Conservation (phyloP, 495 filamentous ascomycete species). For the Tuber indicum region DNA sequence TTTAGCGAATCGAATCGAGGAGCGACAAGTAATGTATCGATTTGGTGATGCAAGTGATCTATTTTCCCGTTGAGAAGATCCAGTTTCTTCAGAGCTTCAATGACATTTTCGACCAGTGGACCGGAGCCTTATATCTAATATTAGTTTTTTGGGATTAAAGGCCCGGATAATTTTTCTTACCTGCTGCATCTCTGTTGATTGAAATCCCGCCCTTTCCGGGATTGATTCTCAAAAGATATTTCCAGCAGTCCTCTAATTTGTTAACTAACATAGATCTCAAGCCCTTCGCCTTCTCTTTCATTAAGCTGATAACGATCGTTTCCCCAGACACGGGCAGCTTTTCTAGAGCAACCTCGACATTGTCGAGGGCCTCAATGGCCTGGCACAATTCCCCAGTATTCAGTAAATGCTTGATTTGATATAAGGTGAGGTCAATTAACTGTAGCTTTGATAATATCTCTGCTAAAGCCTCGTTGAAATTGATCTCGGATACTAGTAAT, state of each 20-base stretch:
- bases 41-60: slow-evolving; percentile 48
- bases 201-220: slow-evolving; percentile 37
- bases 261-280: slow-evolving; percentile 46
- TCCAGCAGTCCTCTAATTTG: slow-evolving; percentile 51
- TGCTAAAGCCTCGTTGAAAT: slow-evolving; percentile 58
- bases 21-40: slow-evolving; percentile 49
- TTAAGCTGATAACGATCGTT: slow-evolving; percentile 32
- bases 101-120: slow-evolving; percentile 15
- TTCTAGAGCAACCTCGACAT: slow-evolving; percentile 39
- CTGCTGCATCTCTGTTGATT: not conserved
- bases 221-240: slow-evolving; percentile 53
- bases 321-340: slow-evolving; percentile 22
- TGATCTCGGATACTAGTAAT: slow-evolving; percentile 57
- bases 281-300: slow-evolving; percentile 32
- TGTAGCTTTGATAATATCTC: slow-evolving; percentile 51
- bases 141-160: not conserved
- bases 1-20: slow-evolving; percentile 46
- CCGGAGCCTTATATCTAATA: not conserved
- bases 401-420: slow-evolving; percentile 18
- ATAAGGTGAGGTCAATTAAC: slow-evolving; percentile 39
- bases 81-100: slow-evolving; percentile 29
- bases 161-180: not conserved
- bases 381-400: slow-evolving; percentile 13
- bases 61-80: slow-evolving; percentile 47
- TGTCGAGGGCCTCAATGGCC: slow-evolving; percentile 38